Evolutionary conservation across 768 basidiomycete genomes (phyloP), one percentile per base, ranked within the genome.

Genomic region (Tulasnella sp.): DNA sequence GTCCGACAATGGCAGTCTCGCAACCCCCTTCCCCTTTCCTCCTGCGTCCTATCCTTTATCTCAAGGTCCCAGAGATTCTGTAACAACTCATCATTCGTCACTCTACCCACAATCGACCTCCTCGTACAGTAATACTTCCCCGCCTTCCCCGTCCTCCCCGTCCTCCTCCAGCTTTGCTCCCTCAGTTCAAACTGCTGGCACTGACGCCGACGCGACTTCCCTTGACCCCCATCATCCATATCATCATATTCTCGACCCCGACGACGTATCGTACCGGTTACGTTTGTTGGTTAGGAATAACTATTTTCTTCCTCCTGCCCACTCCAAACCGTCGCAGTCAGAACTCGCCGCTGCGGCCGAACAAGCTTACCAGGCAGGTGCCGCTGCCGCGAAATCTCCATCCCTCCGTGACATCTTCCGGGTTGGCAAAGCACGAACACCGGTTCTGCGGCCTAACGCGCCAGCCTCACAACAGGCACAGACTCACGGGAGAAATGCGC

Each of bases 251-350:
- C 69, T 73, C 59, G 72, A 73, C 63, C 75, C 76, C 19, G 87
- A 91, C 68, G 88, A 91, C 64, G 86, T 90, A 37, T 81, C 86
- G 17, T 86, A 87, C 70, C 83, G 88, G 21, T 77, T 91, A 17
- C 83, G 81, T 37, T 76, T 91, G 52, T 77, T 91, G 37, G 83
- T 91, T 53, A 85, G 83, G 67, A 91, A 91, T 69, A 89, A 76
- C 65, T 91, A 91, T 67, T 91, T 86, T 65, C 79, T 91, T 35
- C 88, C 88, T 3, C 89, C 88, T 8, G 87, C 88, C 0, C 88
- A 91, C 64, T 76, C 81, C 39, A 91, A 91, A 65, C 88, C 88
- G 35, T 49, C 62, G 8, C 64, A 31, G 34, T 57, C 12, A 15
- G 49, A 56, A 34, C 58, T 49, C 35, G 46, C 57, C 19, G 46